phyloP scores from a whole-genome alignment of 108 stramenopile species.

The Mediolabrus comicus region DNA sequence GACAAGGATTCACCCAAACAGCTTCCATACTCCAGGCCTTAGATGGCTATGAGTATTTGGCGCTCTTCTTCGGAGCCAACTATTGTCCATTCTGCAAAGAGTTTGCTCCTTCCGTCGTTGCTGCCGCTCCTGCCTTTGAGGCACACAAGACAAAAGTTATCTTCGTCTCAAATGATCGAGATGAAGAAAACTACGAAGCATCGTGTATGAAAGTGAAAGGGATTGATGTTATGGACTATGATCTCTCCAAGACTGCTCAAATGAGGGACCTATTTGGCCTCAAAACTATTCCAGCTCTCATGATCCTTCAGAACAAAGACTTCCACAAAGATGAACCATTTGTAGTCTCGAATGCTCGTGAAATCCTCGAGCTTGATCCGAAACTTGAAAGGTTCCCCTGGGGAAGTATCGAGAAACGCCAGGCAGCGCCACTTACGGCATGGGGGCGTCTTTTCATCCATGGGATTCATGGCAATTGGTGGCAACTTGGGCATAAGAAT shows the following conservation, averaged over 20 bases:
- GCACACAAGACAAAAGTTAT: slow-evolving; percentile 46
- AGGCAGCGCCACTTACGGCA: slow-evolving; percentile 17
- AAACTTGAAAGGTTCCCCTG: slow-evolving; percentile 37
- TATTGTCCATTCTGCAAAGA: slow-evolving; percentile 49
- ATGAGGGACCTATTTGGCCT: slow-evolving; percentile 55
- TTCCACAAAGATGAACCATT: slow-evolving; percentile 20
- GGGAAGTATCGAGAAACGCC: slow-evolving; percentile 7
- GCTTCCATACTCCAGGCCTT: slow-evolving; percentile 21
- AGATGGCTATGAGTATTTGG: slow-evolving; percentile 26
- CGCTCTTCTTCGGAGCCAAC: slow-evolving; percentile 49
- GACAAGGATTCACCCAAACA: neutral
- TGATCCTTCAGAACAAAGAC: slow-evolving; percentile 40
- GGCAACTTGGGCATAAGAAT: slow-evolving; percentile 47
- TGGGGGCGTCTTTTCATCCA: slow-evolving; percentile 47
- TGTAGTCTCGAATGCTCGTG: slow-evolving; percentile 33
- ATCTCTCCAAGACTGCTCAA: slow-evolving; percentile 19
- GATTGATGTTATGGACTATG: slow-evolving; percentile 54
- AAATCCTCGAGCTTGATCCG: slow-evolving; percentile 38
- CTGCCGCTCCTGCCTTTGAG: neutral
- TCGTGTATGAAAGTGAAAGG: slow-evolving; percentile 32
- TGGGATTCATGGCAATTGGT: slow-evolving; percentile 55
- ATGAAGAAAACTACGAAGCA: slow-evolving; percentile 29
- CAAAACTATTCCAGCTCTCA: slow-evolving; percentile 47
- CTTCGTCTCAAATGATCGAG: slow-evolving; percentile 51
- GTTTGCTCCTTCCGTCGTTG: slow-evolving; percentile 44